Percentiles rank a stretch among this genome's conserved stretches.
Evolutionary conservation across 345 rosid species (phyloP).

Genomic region (Raphanus sativus): DNA sequence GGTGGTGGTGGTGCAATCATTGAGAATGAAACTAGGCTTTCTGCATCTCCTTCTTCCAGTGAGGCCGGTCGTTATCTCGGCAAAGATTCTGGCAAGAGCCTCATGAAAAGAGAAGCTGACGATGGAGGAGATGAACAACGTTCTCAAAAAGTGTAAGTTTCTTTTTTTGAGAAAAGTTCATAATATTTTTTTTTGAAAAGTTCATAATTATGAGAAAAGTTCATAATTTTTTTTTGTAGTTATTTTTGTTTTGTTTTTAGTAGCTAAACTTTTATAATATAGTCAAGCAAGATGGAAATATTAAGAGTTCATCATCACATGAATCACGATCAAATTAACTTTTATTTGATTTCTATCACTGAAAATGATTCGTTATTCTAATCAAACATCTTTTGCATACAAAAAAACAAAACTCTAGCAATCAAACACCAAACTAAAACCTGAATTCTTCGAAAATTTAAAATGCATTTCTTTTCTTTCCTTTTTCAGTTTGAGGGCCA

Average conservation of each 20-base stretch:
- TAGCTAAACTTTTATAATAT: background rate
- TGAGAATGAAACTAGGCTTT: conserved; percentile 45
- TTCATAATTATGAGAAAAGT: background rate
- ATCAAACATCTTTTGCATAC: background rate
- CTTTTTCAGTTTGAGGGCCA: background rate
- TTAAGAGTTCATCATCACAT: conserved; percentile 4
- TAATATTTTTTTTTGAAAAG: background rate
- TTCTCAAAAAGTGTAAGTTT: conserved; percentile 56
- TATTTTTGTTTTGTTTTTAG: background rate
- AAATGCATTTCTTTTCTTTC: background rate
- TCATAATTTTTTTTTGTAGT: background rate
- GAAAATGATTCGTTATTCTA: background rate
- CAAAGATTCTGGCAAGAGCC: conserved; percentile 49
- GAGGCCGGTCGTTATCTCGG: conserved; percentile 52
- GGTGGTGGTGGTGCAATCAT: conserved; percentile 27
- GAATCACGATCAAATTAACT: conserved; percentile 1
- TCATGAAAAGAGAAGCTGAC: conserved; percentile 36
- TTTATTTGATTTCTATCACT: background rate
- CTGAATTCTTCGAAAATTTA: background rate
- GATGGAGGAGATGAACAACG: conserved; percentile 46
- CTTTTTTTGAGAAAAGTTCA: background rate
- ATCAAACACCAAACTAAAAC: background rate
- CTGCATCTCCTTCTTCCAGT: conserved; percentile 55
- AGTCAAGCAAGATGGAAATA: background rate
- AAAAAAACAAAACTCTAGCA: background rate